Evolutionary conservation across 441 rosid genomes (phyloP).

Genomic region (Corymbia citriodora): DNA sequence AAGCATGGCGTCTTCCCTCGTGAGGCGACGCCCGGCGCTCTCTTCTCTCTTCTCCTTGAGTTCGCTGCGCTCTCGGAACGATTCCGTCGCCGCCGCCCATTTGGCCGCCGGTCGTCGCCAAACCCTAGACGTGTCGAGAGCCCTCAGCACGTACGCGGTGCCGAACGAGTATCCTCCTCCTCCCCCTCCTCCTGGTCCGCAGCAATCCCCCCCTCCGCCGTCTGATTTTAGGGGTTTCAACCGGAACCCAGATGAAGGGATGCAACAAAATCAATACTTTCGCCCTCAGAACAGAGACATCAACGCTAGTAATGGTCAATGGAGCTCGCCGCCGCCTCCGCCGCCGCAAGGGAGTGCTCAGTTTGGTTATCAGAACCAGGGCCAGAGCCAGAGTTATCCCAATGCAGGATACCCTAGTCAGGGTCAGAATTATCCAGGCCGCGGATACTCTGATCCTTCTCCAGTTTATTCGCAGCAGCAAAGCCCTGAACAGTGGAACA

Average conservation of each 20-base stretch:
- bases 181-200: constrained; percentile 7
- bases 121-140: constrained; percentile 4
- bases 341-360: background rate
- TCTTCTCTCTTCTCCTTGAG: background rate
- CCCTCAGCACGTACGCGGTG: constrained; percentile 45
- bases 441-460: background rate
- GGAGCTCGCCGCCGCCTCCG: constrained; percentile 21
- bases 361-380: constrained; percentile 9
- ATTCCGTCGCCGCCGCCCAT: constrained; percentile 3
- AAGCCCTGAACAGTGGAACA: constrained; percentile 4
- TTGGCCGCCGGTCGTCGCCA: constrained; percentile 8
- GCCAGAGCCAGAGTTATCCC: constrained; percentile 18
- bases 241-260: constrained; percentile 27
- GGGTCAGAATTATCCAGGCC: background rate
- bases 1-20: constrained; percentile 33
- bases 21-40: constrained; percentile 6
- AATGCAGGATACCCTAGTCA: constrained; percentile 1
- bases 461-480: constrained; percentile 9
- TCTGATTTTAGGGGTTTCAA: constrained; percentile 23
- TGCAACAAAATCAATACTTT: constrained; percentile 15
- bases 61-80: background rate
- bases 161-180: constrained; percentile 21
- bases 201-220: constrained; percentile 1
- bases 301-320: background rate
- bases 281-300: constrained; percentile 5